Evolutionary conservation across 169 alveolate genomes (phyloP).

Genomic region (Babesia sp.): DNA sequence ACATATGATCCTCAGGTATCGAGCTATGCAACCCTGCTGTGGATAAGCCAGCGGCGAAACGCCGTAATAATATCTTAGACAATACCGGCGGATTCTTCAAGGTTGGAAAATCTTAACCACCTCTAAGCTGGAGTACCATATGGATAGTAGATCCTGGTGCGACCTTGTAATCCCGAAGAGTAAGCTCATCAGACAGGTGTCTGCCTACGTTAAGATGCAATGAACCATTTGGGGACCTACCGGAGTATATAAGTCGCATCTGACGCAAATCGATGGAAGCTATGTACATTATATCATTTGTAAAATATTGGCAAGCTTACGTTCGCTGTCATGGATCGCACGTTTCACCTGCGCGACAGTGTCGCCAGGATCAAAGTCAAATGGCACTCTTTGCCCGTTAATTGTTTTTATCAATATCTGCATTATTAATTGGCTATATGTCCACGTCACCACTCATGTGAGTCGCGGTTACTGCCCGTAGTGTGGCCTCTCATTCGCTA

Average conservation of each 20-base stretch:
- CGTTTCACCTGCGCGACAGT: slow-evolving; percentile 90
- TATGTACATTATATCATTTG: background rate
- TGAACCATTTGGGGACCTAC: slow-evolving; percentile 17
- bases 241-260: slow-evolving; percentile 87
- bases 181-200: slow-evolving; percentile 88
- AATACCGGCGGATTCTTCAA: slow-evolving; percentile 60
- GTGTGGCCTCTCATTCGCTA: slow-evolving; percentile 48
- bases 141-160: slow-evolving; percentile 93
- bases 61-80: slow-evolving; percentile 41
- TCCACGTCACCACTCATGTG: slow-evolving; percentile 25
- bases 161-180: slow-evolving; percentile 88
- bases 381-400: slow-evolving; percentile 90
- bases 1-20: slow-evolving; percentile 40
- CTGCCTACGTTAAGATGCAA: slow-evolving; percentile 73
- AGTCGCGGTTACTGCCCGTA: background rate
- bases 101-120: slow-evolving; percentile 71
- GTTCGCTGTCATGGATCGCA: slow-evolving; percentile 93
- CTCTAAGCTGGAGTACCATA: slow-evolving; percentile 94
- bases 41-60: slow-evolving; percentile 28
- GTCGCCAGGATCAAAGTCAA: slow-evolving; percentile 93
- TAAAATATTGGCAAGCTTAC: slow-evolving; percentile 39
- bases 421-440: slow-evolving; percentile 65
- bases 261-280: slow-evolving; percentile 81
- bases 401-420: slow-evolving; percentile 89
- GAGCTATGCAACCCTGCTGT: slow-evolving; percentile 62